Conservation (phyloP, 495 filamentous ascomycete species). For the Pyrenula aspistea region DNA sequence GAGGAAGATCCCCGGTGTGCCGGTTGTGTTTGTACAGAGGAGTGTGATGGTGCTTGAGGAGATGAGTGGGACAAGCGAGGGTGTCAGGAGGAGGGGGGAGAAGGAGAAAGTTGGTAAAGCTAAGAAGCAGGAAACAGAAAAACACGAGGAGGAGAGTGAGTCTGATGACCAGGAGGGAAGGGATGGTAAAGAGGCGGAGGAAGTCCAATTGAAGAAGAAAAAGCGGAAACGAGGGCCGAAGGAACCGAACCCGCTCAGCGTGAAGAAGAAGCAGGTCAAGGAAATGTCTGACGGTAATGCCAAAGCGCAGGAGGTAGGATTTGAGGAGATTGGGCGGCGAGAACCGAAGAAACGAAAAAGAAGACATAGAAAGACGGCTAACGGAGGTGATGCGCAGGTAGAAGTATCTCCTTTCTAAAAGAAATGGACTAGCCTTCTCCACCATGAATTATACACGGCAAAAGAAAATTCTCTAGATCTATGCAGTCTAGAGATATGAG, state of each 20-base stretch:
- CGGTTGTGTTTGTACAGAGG: constrained; percentile 70
- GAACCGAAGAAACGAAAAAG: constrained; percentile 34
- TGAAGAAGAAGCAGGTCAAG: constrained; percentile 58
- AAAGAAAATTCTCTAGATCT: too few species aligned
- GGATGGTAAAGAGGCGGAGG: constrained; percentile 15
- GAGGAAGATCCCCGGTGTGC: constrained; percentile 53
- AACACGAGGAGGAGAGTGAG: constrained; percentile 29
- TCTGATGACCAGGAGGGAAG: constrained; percentile 31
- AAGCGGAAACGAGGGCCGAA: constrained; percentile 48
- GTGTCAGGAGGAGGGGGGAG: constrained; percentile 56
- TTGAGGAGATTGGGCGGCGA: constrained; percentile 13
- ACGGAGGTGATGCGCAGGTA: constrained; percentile 1
- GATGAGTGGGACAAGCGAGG: constrained; percentile 54
- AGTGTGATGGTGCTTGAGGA: constrained; percentile 88
- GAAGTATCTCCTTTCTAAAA: too few species aligned
- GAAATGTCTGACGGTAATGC: constrained; percentile 14
- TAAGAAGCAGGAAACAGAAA: constrained; percentile 32
- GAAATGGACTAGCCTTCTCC: too few species aligned
- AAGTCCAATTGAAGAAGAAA: constrained; percentile 44
- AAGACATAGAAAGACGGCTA: constrained; percentile 27
- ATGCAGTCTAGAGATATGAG: too few species aligned
- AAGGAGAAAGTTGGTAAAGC: constrained; percentile 63
- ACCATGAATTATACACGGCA: too few species aligned
- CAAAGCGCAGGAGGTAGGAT: constrained; percentile 5
- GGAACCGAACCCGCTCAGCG: constrained; percentile 76